These are phyloP conservation scores for Globisporangium uncinulatum DNA, from an alignment of 352 stramenopile species.

Conservation along the genomic window DNA sequence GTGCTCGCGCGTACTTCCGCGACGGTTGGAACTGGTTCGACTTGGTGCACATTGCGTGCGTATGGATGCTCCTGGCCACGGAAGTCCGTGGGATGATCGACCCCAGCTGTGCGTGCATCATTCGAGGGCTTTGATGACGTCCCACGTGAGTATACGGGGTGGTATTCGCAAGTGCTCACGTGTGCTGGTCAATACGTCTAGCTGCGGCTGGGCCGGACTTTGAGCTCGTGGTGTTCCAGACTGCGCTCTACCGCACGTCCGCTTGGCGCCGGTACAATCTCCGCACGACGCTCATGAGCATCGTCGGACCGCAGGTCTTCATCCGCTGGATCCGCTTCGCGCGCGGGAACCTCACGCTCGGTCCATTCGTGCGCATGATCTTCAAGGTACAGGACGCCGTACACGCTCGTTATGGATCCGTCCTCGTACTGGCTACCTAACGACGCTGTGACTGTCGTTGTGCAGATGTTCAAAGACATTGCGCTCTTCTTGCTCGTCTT, in stretches of 20 bases:
- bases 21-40: conserved; percentile 82
- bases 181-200: neutral
- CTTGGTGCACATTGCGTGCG: conserved; percentile 58
- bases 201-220: conserved; percentile 32
- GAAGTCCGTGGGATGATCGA: conserved; percentile 41
- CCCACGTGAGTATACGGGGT: neutral
- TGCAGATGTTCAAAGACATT: conserved; percentile 80
- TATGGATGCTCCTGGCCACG: conserved; percentile 56
- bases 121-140: neutral
- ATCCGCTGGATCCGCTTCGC: conserved; percentile 81
- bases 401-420: too few relatives aligned
- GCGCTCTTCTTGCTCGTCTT: conserved; percentile 72
- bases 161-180: too few relatives aligned
- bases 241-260: conserved; percentile 49
- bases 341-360: conserved; percentile 53
- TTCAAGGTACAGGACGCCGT: conserved; percentile 41
- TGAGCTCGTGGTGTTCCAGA: conserved; percentile 44
- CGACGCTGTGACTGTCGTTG: too few relatives aligned
- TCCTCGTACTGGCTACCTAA: too few relatives aligned
- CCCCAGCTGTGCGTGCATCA: conserved; percentile 18
- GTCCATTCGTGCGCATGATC: conserved; percentile 82
- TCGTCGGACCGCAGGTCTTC: conserved; percentile 72
- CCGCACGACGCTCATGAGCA: conserved; percentile 71
- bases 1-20: conserved; percentile 49
- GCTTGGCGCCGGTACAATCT: conserved; percentile 66